Percentiles rank a stretch among this genome's conserved stretches.
These are phyloP conservation scores for Penicillium fimorum DNA, from an alignment of 495 filamentous ascomycete genomes.

Conservation along the genomic window DNA sequence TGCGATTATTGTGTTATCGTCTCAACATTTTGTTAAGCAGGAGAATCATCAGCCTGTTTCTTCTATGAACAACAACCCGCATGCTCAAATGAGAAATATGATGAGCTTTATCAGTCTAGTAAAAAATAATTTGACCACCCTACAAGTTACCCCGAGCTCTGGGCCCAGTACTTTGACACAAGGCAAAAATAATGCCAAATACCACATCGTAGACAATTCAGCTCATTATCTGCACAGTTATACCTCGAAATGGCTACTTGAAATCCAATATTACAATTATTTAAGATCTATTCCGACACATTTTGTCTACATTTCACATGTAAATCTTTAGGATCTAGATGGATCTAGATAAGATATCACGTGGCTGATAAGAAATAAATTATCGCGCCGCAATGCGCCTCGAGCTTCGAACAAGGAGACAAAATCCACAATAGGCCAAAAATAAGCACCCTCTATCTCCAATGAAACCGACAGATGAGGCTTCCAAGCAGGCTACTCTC, in stretches of 20 bases:
- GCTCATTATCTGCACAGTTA: neutral
- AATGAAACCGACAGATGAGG: conserved; percentile 30
- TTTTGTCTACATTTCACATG: neutral
- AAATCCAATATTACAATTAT: neutral
- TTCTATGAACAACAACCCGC: neutral
- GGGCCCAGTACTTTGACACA: neutral
- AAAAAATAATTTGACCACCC: neutral
- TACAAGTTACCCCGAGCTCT: too few relatives aligned
- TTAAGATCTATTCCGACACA: neutral
- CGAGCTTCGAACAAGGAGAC: conserved; percentile 7
- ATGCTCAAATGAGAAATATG: neutral
- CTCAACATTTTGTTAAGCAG: neutral
- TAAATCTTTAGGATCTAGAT: conserved; percentile 2
- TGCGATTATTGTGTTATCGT: neutral
- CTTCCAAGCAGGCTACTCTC: conserved; percentile 17
- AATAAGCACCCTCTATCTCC: conserved; percentile 13
- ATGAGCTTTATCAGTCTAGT: neutral
- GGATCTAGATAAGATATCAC: conserved; percentile 42
- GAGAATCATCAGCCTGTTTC: neutral
- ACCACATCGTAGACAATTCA: neutral
- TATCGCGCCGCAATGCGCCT: conserved; percentile 13
- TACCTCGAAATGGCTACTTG: neutral
- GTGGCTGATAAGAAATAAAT: conserved; percentile 26
- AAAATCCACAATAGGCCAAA: conserved; percentile 4
- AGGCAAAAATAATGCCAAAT: neutral